Percentiles rank a stretch among this genome's conserved stretches.
These are phyloP conservation scores for Thozetella sp. DNA, from an alignment of 495 filamentous ascomycete genomes.

Conservation along the genomic window DNA sequence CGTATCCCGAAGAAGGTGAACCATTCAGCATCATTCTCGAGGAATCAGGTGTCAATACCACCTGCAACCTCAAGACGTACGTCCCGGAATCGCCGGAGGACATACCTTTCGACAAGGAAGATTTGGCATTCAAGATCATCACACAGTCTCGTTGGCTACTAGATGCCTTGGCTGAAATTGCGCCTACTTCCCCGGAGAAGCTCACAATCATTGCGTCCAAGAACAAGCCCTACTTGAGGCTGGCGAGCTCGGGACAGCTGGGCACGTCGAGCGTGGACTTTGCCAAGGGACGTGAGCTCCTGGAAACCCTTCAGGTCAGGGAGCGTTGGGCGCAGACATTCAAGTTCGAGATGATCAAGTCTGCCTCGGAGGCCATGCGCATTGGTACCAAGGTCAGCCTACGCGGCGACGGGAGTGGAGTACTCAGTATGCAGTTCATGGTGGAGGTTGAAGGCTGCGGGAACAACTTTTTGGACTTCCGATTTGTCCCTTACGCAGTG, in stretches of 20 bases:
- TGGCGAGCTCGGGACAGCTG: constrained; percentile 73
- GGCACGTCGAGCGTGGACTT: constrained; percentile 87
- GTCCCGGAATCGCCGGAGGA: constrained; percentile 67
- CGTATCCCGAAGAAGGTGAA: constrained; percentile 70
- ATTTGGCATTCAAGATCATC: constrained; percentile 88
- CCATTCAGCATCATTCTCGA: constrained; percentile 80
- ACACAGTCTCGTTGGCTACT: constrained; percentile 83
- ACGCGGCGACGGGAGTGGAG: constrained; percentile 81
- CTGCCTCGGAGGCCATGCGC: constrained; percentile 84
- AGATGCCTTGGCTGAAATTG: constrained; percentile 82
- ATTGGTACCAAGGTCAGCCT: constrained; percentile 91
- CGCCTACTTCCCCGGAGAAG: constrained; percentile 65
- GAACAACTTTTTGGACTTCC: constrained; percentile 47
- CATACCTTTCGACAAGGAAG: constrained; percentile 81
- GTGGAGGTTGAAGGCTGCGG: constrained; percentile 69
- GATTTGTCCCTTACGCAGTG: constrained; percentile 49
- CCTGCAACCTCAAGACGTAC: constrained; percentile 91
- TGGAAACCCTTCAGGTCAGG: constrained; percentile 75
- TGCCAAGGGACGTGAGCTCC: constrained; percentile 67
- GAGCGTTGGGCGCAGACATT: constrained; percentile 62
- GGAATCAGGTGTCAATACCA: constrained; percentile 85
- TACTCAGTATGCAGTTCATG: constrained; percentile 96
- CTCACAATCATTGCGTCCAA: constrained; percentile 65
- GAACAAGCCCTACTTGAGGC: constrained; percentile 68
- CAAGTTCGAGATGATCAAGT: constrained; percentile 82